Evolutionary conservation across 2,329 filamentous ascomycete genomes (phyloP).

Genomic region (Penicillium thymicola): DNA sequence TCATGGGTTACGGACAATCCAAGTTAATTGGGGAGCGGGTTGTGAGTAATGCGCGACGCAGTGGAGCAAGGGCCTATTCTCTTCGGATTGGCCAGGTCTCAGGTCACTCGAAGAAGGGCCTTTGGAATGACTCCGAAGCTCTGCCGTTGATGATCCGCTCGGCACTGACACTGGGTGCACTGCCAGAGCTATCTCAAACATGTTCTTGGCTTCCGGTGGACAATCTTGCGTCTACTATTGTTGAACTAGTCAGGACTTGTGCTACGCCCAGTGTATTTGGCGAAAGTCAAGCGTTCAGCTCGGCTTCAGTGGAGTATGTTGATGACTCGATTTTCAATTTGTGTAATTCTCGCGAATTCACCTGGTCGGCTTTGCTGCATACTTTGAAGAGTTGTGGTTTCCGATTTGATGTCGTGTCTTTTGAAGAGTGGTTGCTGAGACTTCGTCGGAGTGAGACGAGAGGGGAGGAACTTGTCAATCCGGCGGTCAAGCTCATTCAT

Average conservation of each 20-base stretch:
- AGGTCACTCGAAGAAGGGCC: constrained; percentile 31
- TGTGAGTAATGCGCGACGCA: constrained; percentile 25
- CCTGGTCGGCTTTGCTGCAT: constrained; percentile 34
- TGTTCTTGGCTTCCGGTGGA: constrained; percentile 37
- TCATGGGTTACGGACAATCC: constrained; percentile 35
- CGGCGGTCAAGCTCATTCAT: constrained; percentile 32
- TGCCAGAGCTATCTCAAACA: constrained; percentile 24
- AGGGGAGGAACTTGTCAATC: constrained; percentile 30
- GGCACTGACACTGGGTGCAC: constrained; percentile 24
- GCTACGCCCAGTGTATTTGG: neutral
- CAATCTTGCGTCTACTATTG: constrained; percentile 24
- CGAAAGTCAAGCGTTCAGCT: neutral
- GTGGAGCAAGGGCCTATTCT: constrained; percentile 27
- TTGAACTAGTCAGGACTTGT: constrained; percentile 26
- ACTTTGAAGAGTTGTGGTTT: constrained; percentile 31
- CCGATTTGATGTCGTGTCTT: constrained; percentile 33
- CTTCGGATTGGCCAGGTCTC: constrained; percentile 37
- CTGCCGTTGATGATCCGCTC: constrained; percentile 35
- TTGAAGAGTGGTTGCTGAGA: constrained; percentile 34
- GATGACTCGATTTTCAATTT: constrained; percentile 33
- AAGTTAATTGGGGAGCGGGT: constrained; percentile 34
- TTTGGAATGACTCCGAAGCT: constrained; percentile 37
- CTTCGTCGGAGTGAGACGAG: constrained; percentile 29
- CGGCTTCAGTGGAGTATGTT: neutral
- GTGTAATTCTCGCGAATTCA: constrained; percentile 31